Conservation (phyloP, 495 filamentous ascomycete species). For the Penicillium alfredii region DNA sequence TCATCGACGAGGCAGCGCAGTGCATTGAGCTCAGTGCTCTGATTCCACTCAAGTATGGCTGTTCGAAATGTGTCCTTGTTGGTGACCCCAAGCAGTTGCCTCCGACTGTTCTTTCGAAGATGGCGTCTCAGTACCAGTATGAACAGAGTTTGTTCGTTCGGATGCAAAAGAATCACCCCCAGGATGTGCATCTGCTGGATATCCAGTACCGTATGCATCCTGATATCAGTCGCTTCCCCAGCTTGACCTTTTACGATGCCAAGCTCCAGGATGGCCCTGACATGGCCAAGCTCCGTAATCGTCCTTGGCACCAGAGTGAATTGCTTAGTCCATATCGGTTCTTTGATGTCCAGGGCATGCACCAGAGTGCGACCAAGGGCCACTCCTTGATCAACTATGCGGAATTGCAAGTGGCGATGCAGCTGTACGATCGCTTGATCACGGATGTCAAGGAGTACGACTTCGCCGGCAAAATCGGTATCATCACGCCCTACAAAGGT, state of each 20-base stretch:
- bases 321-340: constrained; percentile 93
- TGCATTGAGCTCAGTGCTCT: constrained; percentile 95
- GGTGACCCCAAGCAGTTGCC: constrained; percentile 97
- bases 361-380: constrained; percentile 66
- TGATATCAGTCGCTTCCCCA: constrained; percentile 85
- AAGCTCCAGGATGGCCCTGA: constrained; percentile 74
- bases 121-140: constrained; percentile 88
- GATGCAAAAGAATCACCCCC: constrained; percentile 87
- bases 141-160: constrained; percentile 97
- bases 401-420: constrained; percentile 78
- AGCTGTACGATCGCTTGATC: constrained; percentile 70
- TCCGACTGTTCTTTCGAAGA: constrained; percentile 89
- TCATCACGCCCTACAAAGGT: constrained; percentile 95
- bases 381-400: constrained; percentile 87
- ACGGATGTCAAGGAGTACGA: constrained; percentile 63
- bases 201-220: constrained; percentile 99
- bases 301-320: constrained; percentile 77
- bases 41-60: constrained; percentile 96
- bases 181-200: constrained; percentile 90
- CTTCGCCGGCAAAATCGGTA: constrained; percentile 78
- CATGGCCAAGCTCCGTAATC: constrained; percentile 68
- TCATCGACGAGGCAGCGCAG: constrained; percentile 97
- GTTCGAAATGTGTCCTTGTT: constrained; percentile 92
- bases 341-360: constrained; percentile 89
- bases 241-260: constrained; percentile 84